A percentile compares a stretch with the other conserved stretches of the same genome.
Conservation (phyloP, 164 flowering plant species). For the Saururus chinensis region DNA sequence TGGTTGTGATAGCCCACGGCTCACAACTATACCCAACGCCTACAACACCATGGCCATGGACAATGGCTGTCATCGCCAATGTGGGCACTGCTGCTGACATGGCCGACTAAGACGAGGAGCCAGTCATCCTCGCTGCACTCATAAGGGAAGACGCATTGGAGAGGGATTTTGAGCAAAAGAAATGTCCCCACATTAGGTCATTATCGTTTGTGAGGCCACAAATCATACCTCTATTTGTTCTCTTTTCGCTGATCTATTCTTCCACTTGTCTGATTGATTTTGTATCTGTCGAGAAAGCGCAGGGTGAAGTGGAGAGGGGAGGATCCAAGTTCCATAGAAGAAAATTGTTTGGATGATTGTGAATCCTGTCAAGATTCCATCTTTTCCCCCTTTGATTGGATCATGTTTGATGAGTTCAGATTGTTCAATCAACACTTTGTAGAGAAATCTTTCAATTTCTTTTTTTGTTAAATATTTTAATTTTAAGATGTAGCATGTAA, state of each 20-base stretch:
- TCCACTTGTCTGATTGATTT: not conserved
- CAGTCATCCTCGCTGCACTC: conserved; percentile 47
- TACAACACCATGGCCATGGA: too few species aligned
- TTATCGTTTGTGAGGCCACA: conserved; percentile 34
- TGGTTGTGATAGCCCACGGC: too few species aligned
- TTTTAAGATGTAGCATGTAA: not conserved
- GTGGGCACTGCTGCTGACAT: conserved; percentile 71
- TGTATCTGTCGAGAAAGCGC: conserved; percentile 35
- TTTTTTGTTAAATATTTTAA: not conserved
- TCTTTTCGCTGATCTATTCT: not conserved
- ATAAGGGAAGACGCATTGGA: conserved; percentile 84
- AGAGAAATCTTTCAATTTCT: not conserved
- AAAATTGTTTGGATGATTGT: conserved; percentile 53
- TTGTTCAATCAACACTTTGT: not conserved
- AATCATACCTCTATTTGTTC: not conserved
- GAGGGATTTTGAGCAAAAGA: conserved; percentile 38
- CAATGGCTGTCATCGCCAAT: too few species aligned
- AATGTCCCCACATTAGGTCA: conserved; percentile 23
- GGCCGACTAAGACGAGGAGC: conserved; percentile 96
- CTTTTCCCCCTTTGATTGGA: not conserved
- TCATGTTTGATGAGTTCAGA: not conserved
- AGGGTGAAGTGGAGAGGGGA: conserved; percentile 33
- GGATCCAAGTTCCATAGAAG: conserved; percentile 22
- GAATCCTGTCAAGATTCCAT: conserved; percentile 12
- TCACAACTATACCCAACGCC: too few species aligned